Evolutionary conservation across 192 early-diverging fungal species (phyloP).

Genomic region (Coemansia sp.): DNA sequence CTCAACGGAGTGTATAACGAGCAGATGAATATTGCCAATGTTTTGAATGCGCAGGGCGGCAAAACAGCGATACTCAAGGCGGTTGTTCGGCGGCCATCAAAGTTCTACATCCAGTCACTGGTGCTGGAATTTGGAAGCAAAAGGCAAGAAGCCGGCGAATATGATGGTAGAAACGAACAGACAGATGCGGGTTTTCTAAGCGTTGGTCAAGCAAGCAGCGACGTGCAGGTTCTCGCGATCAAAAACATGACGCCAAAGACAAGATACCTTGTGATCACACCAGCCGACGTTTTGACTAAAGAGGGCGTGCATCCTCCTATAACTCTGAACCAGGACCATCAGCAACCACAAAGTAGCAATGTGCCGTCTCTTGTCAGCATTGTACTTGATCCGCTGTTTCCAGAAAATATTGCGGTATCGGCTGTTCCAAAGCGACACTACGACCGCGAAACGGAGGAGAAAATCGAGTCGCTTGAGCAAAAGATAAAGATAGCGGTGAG

Average conservation of each 20-base stretch:
- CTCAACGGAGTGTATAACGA: slow-evolving; percentile 87
- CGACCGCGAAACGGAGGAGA: slow-evolving; percentile 75
- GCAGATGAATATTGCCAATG: slow-evolving; percentile 82
- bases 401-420: slow-evolving; percentile 14
- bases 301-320: not conserved
- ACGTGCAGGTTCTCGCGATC: slow-evolving; percentile 66
- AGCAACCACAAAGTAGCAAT: not conserved
- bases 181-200: slow-evolving; percentile 36
- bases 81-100: slow-evolving; percentile 80
- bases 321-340: not conserved
- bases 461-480: slow-evolving; percentile 94
- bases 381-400: slow-evolving; percentile 32
- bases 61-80: slow-evolving; percentile 87
- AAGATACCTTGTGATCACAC: slow-evolving; percentile 62
- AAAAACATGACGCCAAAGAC: slow-evolving; percentile 82
- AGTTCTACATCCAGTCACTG: slow-evolving; percentile 77
- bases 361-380: not conserved
- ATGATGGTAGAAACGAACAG: not conserved
- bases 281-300: slow-evolving; percentile 3
- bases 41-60: slow-evolving; percentile 79
- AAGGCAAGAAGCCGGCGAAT: not conserved
- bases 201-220: slow-evolving; percentile 56
- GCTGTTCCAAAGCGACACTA: slow-evolving; percentile 1
- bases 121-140: slow-evolving; percentile 70
- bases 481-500: slow-evolving; percentile 95